These are phyloP conservation scores for Galeopsis tetrahit DNA, from an alignment of 257 asterid species.

Conservation along the genomic window DNA sequence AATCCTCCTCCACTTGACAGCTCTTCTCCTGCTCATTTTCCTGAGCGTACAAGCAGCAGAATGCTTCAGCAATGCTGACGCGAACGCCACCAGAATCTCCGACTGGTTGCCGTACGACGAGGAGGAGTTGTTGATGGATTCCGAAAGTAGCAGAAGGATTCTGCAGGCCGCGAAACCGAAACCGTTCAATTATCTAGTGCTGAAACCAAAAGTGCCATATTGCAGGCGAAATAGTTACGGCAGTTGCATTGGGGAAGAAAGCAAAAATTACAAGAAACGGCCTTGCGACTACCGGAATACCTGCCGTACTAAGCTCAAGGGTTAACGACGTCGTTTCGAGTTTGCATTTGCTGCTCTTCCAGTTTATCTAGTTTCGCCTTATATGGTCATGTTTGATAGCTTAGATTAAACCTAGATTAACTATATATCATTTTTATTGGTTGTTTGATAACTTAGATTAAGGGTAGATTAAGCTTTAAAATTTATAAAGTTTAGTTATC, in stretches of 20 bases:
- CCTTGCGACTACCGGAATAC: not conserved
- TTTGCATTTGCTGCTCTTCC: not conserved
- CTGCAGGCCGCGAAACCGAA: not conserved
- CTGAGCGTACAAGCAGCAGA: not conserved
- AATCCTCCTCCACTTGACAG: not conserved
- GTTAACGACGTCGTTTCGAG: not conserved
- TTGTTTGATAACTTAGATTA: no score
- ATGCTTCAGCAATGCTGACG: not conserved
- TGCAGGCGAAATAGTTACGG: not conserved
- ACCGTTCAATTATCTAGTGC: not conserved
- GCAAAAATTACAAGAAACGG: not conserved
- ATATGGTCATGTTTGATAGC: no score
- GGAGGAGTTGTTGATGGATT: slow-evolving; percentile 35
- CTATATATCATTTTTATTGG: no score
- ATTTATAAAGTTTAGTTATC: no score
- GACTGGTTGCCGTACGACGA: slow-evolving; percentile 27
- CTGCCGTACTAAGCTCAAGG: not conserved
- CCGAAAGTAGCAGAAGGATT: slow-evolving; percentile 31
- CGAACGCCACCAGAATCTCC: slow-evolving; percentile 23
- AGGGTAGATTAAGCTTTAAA: no score
- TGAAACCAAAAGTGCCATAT: rapidly evolving
- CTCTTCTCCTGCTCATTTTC: not conserved
- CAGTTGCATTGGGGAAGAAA: not conserved
- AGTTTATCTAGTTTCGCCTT: not conserved
- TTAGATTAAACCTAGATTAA: no score